Evolutionary conservation across 2,329 filamentous ascomycete species (phyloP).

Genomic region (Ascochyta pisi): DNA sequence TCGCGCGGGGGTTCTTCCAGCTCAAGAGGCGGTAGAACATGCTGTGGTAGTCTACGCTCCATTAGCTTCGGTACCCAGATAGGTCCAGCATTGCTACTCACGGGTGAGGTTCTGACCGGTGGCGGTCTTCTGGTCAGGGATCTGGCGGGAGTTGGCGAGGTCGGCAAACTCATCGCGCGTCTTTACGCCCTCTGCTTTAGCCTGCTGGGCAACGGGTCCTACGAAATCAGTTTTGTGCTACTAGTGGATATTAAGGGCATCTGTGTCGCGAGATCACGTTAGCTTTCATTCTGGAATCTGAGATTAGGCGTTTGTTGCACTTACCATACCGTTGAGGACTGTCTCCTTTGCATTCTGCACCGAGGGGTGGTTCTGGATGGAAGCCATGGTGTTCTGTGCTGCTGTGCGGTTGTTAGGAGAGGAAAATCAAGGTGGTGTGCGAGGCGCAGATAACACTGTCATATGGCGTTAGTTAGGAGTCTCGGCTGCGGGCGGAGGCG

Average conservation of each 20-base stretch:
- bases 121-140: constrained; percentile 61
- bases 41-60: constrained; percentile 66
- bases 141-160: constrained; percentile 61
- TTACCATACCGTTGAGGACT: constrained; percentile 54
- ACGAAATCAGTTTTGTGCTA: constrained; percentile 35
- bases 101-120: constrained; percentile 69
- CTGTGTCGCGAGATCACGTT: constrained; percentile 42
- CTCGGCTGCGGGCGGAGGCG: constrained; percentile 42
- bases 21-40: constrained; percentile 71
- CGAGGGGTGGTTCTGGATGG: constrained; percentile 57
- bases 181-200: constrained; percentile 63
- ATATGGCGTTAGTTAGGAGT: constrained; percentile 44
- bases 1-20: constrained; percentile 71
- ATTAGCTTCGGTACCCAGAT: constrained; percentile 20
- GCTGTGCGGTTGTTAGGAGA: constrained; percentile 50
- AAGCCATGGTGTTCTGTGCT: constrained; percentile 56
- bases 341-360: constrained; percentile 55
- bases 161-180: constrained; percentile 65
- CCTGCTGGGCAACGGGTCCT: constrained; percentile 64
- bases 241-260: constrained; percentile 23
- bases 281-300: constrained; percentile 23
- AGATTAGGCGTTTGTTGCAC: constrained; percentile 25
- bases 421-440: constrained; percentile 37
- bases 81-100: constrained; percentile 43
- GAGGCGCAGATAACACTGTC: constrained; percentile 48